Conservation (phyloP, 2,329 filamentous ascomycete species). For the Trichoderma koningii region DNA sequence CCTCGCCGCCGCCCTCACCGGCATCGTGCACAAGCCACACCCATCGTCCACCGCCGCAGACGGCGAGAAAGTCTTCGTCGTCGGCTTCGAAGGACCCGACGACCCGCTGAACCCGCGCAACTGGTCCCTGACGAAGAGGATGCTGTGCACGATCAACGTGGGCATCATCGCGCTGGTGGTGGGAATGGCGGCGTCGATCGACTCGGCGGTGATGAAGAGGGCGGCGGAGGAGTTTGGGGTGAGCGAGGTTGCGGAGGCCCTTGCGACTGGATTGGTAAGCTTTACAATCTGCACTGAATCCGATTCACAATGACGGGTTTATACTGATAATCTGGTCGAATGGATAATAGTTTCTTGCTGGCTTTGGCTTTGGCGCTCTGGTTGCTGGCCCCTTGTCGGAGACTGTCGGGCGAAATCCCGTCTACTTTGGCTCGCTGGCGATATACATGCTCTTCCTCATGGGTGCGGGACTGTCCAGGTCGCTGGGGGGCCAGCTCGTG, state of each 20-base stretch:
- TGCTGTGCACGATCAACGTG: slow-evolving; percentile 3
- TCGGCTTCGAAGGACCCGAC: slow-evolving; percentile 8
- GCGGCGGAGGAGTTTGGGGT: slow-evolving; percentile 8
- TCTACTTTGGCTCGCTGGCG: slow-evolving; percentile 15
- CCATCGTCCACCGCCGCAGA: not conserved
- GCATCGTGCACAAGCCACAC: not conserved
- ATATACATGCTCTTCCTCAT: slow-evolving; percentile 20
- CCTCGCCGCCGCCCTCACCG: slow-evolving; percentile 9
- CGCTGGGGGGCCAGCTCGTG: not conserved
- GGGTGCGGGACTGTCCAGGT: not conserved
- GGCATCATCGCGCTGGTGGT: slow-evolving; percentile 18
- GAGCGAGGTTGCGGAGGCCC: slow-evolving; percentile 12
- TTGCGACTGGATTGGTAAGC: slow-evolving; percentile 16
- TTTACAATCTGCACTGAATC: too few relatives aligned
- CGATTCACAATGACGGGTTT: too few relatives aligned
- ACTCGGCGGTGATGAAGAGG: not conserved
- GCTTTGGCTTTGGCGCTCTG: slow-evolving; percentile 19
- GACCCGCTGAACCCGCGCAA: slow-evolving; percentile 6
- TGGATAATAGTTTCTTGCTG: slow-evolving; percentile 3
- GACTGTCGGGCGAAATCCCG: slow-evolving; percentile 8
- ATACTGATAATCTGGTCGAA: not conserved
- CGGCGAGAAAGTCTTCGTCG: not conserved
- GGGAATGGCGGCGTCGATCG: slow-evolving; percentile 18
- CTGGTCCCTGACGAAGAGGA: slow-evolving; percentile 1
- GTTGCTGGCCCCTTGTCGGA: slow-evolving; percentile 14